Conservation (phyloP, 2,329 filamentous ascomycete species). For the Erysiphe pulchra region DNA sequence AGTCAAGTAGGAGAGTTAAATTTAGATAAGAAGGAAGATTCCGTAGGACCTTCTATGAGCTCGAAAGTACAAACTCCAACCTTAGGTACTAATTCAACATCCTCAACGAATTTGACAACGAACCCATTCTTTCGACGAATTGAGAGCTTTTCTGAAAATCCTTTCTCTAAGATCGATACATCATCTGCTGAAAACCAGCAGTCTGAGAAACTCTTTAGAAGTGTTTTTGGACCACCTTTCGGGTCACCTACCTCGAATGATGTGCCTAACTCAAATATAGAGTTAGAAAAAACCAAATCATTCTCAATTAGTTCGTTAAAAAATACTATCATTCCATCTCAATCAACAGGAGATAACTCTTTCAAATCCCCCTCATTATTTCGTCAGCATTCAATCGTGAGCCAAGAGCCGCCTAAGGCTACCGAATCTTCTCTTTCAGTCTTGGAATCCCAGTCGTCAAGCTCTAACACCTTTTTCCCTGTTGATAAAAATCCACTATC, state of each 20-base stretch:
- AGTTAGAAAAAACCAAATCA: too few species aligned
- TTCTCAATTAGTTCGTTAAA: too few species aligned
- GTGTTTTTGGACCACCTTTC: slow-evolving; percentile 55
- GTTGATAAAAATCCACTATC: too few species aligned
- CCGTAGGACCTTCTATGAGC: slow-evolving; percentile 24
- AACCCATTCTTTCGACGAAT: slow-evolving; percentile 82
- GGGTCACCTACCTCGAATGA: slow-evolving; percentile 12
- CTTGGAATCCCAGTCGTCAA: too few species aligned
- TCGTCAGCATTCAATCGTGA: too few species aligned
- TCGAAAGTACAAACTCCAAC: slow-evolving; percentile 16
- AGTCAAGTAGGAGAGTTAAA: slow-evolving; percentile 45
- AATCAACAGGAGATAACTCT: too few species aligned
- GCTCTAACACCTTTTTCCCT: too few species aligned
- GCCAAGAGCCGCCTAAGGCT: too few species aligned
- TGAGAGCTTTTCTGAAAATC: slow-evolving; percentile 26
- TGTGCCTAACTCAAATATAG: too few species aligned
- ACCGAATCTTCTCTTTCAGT: too few species aligned
- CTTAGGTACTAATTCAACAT: slow-evolving; percentile 41
- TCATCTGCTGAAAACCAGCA: slow-evolving; percentile 15
- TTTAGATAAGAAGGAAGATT: slow-evolving; percentile 33
- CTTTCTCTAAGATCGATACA: slow-evolving; percentile 21
- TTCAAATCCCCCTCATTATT: too few species aligned
- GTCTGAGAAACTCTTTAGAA: slow-evolving; percentile 53
- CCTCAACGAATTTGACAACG: slow-evolving; percentile 46
- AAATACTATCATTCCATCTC: too few species aligned